A percentile compares a stretch with the other conserved stretches of the same genome.
These are phyloP conservation scores for Rauvolfia tetraphylla DNA, from an alignment of 257 asterid genomes.

Conservation along the genomic window DNA sequence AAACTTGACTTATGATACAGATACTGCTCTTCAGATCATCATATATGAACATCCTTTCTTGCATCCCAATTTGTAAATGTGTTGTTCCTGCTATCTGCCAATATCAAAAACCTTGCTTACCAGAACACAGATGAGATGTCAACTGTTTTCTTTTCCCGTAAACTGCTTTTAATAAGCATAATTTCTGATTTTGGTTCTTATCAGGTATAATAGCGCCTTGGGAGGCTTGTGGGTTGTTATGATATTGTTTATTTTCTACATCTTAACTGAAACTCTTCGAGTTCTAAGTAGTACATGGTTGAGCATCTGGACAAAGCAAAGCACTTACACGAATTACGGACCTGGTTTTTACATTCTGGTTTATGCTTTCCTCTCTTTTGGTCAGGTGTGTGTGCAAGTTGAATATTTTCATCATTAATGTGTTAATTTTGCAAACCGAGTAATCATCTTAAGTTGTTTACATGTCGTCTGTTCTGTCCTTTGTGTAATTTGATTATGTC, in stretches of 20 bases:
- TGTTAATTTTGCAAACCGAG: neutral
- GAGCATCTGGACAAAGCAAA: constrained; percentile 84
- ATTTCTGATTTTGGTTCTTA: constrained; percentile 18
- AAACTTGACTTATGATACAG: neutral
- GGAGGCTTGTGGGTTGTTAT: constrained; percentile 87
- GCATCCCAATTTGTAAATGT: neutral
- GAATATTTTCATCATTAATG: neutral
- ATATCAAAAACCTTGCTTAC: neutral
- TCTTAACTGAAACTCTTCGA: constrained; percentile 65
- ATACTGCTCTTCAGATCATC: neutral
- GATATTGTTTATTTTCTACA: constrained; percentile 59
- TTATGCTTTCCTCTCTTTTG: constrained; percentile 67
- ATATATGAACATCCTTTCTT: neutral
- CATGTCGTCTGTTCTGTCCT: neutral
- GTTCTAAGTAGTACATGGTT: constrained; percentile 91
- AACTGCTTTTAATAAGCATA: neutral
- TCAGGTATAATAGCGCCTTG: constrained; percentile 68
- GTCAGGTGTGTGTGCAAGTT: constrained; percentile 27
- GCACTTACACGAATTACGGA: constrained; percentile 41
- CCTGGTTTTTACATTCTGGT: constrained; percentile 75
- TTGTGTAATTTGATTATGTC: neutral
- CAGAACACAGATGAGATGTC: neutral
- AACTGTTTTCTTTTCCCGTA: neutral
- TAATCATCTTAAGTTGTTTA: neutral
- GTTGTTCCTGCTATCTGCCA: neutral